These are phyloP conservation scores for Cytospora chrysosperma DNA, from an alignment of 2,329 filamentous ascomycete genomes.

Conservation along the genomic window DNA sequence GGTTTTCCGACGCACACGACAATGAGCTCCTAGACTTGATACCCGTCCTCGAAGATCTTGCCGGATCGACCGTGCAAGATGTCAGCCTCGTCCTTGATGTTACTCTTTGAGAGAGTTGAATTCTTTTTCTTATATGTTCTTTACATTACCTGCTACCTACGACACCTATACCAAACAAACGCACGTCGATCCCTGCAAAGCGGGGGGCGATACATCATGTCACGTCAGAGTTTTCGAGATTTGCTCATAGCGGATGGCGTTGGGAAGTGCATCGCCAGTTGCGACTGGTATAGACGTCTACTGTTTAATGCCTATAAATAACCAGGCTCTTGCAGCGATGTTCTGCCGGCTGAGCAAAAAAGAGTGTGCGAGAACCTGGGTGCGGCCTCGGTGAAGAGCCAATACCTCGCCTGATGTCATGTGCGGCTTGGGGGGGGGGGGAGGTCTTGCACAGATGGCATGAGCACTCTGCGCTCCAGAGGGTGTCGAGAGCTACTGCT, in stretches of 20 bases:
- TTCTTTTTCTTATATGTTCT: slow-evolving; percentile 33
- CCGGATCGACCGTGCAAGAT: slow-evolving; percentile 83
- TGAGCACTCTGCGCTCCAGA: slow-evolving; percentile 1
- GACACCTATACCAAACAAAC: slow-evolving; percentile 30
- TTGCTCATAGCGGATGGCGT: slow-evolving; percentile 55
- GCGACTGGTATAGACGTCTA: slow-evolving; percentile 35
- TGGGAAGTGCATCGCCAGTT: slow-evolving; percentile 36
- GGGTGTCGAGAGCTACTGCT: background rate
- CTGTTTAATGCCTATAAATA: slow-evolving; percentile 32
- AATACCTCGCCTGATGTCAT: background rate
- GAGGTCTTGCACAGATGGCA: background rate
- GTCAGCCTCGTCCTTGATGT: slow-evolving; percentile 98
- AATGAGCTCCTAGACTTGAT: slow-evolving; percentile 98
- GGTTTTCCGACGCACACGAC: slow-evolving; percentile 99
- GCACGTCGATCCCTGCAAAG: slow-evolving; percentile 19
- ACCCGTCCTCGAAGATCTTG: slow-evolving; percentile 95
- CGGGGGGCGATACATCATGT: slow-evolving; percentile 20
- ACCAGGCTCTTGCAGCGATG: slow-evolving; percentile 25
- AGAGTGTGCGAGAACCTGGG: background rate
- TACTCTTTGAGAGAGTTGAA: slow-evolving; percentile 56
- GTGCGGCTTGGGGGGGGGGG: slow-evolving; percentile 6
- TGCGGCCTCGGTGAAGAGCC: background rate
- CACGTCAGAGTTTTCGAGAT: slow-evolving; percentile 24
- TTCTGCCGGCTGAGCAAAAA: slow-evolving; percentile 23
- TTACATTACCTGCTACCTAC: slow-evolving; percentile 16